These are phyloP conservation scores for Euphorbia tirucalli DNA, from an alignment of 345 rosid genomes.

Conservation along the genomic window DNA sequence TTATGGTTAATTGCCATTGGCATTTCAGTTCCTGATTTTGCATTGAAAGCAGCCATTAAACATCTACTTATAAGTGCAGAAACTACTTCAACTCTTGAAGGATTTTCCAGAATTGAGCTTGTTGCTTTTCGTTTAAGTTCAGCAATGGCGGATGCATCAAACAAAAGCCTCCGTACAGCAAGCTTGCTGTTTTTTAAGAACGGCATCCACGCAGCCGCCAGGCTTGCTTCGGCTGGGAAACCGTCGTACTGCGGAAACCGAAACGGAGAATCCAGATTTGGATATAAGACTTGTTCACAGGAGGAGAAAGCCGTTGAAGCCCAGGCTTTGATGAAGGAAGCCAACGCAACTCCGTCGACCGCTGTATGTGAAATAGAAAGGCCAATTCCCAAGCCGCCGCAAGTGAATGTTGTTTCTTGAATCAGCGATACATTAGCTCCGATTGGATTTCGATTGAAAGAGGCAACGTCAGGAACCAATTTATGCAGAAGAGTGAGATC, in stretches of 20 bases:
- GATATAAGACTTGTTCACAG: background rate
- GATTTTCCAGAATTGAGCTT: slow-evolving; percentile 29
- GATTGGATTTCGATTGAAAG: background rate
- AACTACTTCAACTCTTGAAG: slow-evolving; percentile 45
- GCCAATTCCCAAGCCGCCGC: slow-evolving; percentile 47
- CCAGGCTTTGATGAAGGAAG: slow-evolving; percentile 40
- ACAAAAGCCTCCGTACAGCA: slow-evolving; percentile 37
- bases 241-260: slow-evolving; percentile 23
- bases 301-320: slow-evolving; percentile 16
- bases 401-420: slow-evolving; percentile 26
- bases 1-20: background rate
- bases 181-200: slow-evolving; percentile 15
- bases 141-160: slow-evolving; percentile 34
- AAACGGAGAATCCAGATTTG: slow-evolving; percentile 29
- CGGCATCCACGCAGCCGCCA: background rate
- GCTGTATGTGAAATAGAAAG: slow-evolving; percentile 36
- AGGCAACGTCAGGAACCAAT: slow-evolving; percentile 5
- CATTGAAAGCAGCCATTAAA: slow-evolving; percentile 30
- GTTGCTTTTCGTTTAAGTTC: slow-evolving; percentile 27
- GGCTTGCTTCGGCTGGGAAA: background rate
- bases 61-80: slow-evolving; percentile 44
- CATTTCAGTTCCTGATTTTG: background rate
- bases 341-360: slow-evolving; percentile 37
- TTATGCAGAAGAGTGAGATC: background rate
- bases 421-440: slow-evolving; percentile 4